A percentile compares a stretch with the other conserved stretches of the same genome.
Conservation (phyloP, 2,329 filamentous ascomycete genomes). For the Orbilia javanica region DNA sequence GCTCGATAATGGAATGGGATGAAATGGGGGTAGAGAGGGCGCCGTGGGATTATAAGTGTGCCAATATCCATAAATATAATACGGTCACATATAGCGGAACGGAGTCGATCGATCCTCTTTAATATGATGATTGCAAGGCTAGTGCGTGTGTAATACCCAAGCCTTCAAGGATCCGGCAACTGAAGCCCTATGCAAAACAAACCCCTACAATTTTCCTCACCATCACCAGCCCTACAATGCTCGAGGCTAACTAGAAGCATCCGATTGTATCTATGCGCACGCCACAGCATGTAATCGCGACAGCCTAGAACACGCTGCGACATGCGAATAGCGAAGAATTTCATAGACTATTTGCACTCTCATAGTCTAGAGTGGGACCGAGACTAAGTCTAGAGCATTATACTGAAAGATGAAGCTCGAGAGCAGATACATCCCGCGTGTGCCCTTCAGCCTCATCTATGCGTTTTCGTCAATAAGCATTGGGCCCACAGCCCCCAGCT, state of each 20-base stretch:
- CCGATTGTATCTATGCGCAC: background rate
- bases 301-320: too few relatives aligned
- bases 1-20: background rate
- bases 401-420: too few relatives aligned
- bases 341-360: background rate
- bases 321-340: background rate
- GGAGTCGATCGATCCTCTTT: background rate
- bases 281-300: background rate
- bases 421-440: background rate
- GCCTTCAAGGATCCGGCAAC: background rate
- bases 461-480: background rate
- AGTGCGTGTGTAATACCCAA: background rate
- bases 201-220: too few relatives aligned
- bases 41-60: background rate
- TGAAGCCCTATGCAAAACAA: background rate
- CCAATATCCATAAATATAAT: background rate
- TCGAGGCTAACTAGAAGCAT: background rate
- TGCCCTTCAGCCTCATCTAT: background rate
- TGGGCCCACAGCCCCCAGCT: too few relatives aligned
- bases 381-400: too few relatives aligned
- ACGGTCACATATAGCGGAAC: background rate
- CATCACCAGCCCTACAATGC: background rate
- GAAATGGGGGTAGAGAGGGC: background rate
- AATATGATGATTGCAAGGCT: background rate
- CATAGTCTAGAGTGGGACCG: too few relatives aligned